Conservation (phyloP, 2,329 filamentous ascomycete genomes). For the Onygenales sp. region DNA sequence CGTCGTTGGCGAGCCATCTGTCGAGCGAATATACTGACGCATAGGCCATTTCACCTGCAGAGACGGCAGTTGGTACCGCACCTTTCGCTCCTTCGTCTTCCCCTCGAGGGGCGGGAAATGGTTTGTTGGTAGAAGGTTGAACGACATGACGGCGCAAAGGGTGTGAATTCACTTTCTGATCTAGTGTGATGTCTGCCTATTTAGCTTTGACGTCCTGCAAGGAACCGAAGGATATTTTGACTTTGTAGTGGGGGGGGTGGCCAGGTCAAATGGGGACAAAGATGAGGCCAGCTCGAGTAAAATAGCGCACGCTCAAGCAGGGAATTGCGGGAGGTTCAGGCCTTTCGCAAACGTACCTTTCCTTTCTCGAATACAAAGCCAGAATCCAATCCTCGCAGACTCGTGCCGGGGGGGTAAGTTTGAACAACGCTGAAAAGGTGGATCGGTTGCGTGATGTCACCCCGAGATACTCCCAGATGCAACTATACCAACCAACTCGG, state of each 20-base stretch:
- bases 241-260: not conserved
- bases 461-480: too few species aligned
- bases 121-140: not conserved
- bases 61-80: not conserved
- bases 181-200: not conserved
- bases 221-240: not conserved
- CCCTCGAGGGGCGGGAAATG: not conserved
- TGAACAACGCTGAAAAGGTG: too few species aligned
- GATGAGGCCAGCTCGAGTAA: not conserved
- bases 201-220: not conserved
- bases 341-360: not conserved
- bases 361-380: not conserved
- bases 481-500: not conserved
- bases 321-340: not conserved
- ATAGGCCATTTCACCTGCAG: slow-evolving; percentile 1
- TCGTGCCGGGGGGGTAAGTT: too few species aligned
- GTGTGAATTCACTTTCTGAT: not conserved
- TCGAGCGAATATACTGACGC: not conserved
- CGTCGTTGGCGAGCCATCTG: not conserved
- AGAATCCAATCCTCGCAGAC: too few species aligned
- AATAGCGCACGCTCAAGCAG: not conserved
- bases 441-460: too few species aligned
- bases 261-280: not conserved
- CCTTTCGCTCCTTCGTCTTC: not conserved
- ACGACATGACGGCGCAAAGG: not conserved